phyloP scores from a whole-genome alignment of 805 yeast genomes.

The Saccharomyces mikatae region DNA sequence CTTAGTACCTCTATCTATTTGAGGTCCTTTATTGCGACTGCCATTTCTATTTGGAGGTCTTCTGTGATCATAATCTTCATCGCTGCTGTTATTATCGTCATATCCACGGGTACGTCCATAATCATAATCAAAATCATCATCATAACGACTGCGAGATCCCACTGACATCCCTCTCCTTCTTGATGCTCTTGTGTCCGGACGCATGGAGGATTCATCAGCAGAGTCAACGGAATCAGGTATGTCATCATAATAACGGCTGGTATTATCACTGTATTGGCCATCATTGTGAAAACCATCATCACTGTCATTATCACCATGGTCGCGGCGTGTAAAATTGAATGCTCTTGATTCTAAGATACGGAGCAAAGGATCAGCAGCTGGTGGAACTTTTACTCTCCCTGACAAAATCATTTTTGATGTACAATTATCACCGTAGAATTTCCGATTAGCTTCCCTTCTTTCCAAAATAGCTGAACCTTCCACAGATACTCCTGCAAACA shows the following conservation, averaged over 20 bases:
- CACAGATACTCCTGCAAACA: conserved; percentile 93
- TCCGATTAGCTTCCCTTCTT: conserved; percentile 93
- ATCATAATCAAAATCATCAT: background rate
- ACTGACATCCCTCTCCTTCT: conserved; percentile 20
- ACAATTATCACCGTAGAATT: conserved; percentile 81
- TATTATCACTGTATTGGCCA: conserved; percentile 31
- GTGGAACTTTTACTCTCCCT: conserved; percentile 85
- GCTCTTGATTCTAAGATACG: conserved; percentile 79
- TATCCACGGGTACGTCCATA: conserved; percentile 1
- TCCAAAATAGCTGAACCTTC: conserved; percentile 97
- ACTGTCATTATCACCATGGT: conserved; percentile 59
- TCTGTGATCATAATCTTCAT: background rate
- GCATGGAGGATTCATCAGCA: conserved; percentile 21
- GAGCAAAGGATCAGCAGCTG: conserved; percentile 79
- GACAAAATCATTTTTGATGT: conserved; percentile 76
- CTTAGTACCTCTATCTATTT: background rate
- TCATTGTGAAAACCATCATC: conserved; percentile 52
- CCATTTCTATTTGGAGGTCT: background rate
- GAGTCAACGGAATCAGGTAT: conserved; percentile 39
- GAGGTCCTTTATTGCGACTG: background rate
- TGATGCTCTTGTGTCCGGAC: conserved; percentile 24
- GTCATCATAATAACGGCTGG: conserved; percentile 45
- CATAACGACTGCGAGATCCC: conserved; percentile 20
- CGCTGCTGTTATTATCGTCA: background rate
- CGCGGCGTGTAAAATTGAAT: conserved; percentile 54